phyloP scores from a whole-genome alignment of 2,329 filamentous ascomycete genomes.

The Fusarium palustre region DNA sequence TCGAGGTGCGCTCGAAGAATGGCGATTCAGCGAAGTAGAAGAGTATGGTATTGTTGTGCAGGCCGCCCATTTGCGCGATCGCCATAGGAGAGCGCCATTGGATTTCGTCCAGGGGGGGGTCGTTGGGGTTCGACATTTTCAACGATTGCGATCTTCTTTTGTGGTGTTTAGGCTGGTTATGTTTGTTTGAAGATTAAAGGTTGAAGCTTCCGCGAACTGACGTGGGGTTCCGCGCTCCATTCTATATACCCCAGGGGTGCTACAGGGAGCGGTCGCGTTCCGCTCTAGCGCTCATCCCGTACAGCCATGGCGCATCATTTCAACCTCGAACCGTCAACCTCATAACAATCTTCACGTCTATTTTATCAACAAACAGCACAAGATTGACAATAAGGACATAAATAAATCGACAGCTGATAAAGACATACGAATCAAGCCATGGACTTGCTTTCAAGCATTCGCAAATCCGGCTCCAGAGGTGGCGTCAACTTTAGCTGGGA shows the following conservation, averaged over 20 bases:
- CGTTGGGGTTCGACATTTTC: constrained; percentile 59
- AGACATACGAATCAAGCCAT: constrained; percentile 59
- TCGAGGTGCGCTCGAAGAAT: constrained; percentile 75
- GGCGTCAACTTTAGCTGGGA: constrained; percentile 98
- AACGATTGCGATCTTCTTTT: neutral
- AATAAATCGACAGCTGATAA: neutral
- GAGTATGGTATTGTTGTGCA: constrained; percentile 74
- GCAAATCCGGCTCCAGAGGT: constrained; percentile 90
- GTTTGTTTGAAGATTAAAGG: constrained; percentile 16
- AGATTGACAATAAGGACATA: neutral
- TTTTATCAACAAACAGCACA: neutral
- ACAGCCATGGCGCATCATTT: constrained; percentile 19
- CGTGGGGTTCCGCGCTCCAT: constrained; percentile 30
- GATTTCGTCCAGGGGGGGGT: constrained; percentile 72
- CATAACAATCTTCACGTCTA: neutral
- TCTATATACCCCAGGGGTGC: constrained; percentile 18
- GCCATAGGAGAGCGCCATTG: constrained; percentile 70
- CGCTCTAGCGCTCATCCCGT: constrained; percentile 26
- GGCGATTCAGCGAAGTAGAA: constrained; percentile 76
- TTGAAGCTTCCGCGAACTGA: constrained; percentile 23
- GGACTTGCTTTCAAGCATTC: constrained; percentile 93
- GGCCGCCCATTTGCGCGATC: constrained; percentile 64
- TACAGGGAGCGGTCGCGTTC: constrained; percentile 24
- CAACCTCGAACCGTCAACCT: constrained; percentile 11
- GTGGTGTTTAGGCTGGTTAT: constrained; percentile 4